A percentile compares a stretch with the other conserved stretches of the same genome.
Evolutionary conservation across 2,329 filamentous ascomycete genomes (phyloP).

Genomic region (Myriosclerotinia scirpicola): DNA sequence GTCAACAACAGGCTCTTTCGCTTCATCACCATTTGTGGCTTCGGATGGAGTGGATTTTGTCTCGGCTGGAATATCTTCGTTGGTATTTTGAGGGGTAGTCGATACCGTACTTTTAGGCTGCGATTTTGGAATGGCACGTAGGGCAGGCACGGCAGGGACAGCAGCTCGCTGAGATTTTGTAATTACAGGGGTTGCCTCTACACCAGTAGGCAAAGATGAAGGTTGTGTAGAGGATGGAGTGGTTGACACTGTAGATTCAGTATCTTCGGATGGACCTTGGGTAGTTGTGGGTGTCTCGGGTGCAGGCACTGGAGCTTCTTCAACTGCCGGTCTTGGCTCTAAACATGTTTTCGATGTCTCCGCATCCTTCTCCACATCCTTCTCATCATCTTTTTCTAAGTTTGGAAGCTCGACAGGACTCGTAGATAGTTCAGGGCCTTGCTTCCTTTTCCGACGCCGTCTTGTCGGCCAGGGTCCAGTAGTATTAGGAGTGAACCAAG

Average conservation of each 20-base stretch:
- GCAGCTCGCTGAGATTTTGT: constrained; percentile 42
- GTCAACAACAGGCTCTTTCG: constrained; percentile 23
- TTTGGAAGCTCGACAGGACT: constrained; percentile 34
- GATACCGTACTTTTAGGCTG: constrained; percentile 42
- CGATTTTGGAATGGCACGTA: constrained; percentile 43
- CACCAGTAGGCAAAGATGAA: constrained; percentile 25
- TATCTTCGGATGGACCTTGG: constrained; percentile 43
- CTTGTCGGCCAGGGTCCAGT: constrained; percentile 52
- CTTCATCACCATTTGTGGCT: neutral
- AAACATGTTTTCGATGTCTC: neutral
- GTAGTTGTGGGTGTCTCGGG: constrained; percentile 50
- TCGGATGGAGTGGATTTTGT: constrained; percentile 18
- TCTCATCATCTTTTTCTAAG: constrained; percentile 14
- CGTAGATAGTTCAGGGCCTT: constrained; percentile 36
- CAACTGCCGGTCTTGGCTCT: neutral
- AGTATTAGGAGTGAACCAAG: constrained; percentile 54
- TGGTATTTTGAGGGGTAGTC: constrained; percentile 26
- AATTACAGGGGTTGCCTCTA: constrained; percentile 35
- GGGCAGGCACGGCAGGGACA: constrained; percentile 44
- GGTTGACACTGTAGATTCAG: constrained; percentile 50
- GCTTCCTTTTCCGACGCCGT: constrained; percentile 47
- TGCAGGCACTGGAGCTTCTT: constrained; percentile 29
- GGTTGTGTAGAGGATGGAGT: constrained; percentile 52
- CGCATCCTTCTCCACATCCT: neutral
- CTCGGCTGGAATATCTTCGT: constrained; percentile 27